Base-by-base conservation (phyloP, 208 protist genomes). In the Leishmania aethiopica region DNA sequence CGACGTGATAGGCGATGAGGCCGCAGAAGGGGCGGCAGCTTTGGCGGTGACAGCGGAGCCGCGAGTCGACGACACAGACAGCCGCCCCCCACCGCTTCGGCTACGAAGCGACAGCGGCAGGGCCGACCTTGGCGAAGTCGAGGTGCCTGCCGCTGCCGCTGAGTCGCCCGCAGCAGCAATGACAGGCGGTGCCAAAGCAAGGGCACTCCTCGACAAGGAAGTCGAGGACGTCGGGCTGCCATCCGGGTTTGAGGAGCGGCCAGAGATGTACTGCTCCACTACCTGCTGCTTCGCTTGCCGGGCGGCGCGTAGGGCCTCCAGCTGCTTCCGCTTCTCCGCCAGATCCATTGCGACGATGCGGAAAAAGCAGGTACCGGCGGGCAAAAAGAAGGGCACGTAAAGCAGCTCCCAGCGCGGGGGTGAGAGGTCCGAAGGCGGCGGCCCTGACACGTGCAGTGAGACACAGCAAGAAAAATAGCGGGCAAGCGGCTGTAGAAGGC, bases 261-360 rank as follows among this genome's bases (percentile, higher is more conserved):
- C 47, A 8, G 82, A 74, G 60, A 62, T 79, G 80, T 86, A 80
- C 81, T 91, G 86, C 15, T 88, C 85, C 3, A 93, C 87, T 2
- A 86, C 74, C 17, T 87, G 88, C 75, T 94, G 85, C 83, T 94
- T 93, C 47, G 86, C 86, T 62, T 91, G 82, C 49, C 92, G 90
- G 3, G 89, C 89, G 42, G 87, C 90, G 45, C 88, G 87, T 62
- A 94, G 71, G 59, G 85, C 89, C 81, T 93, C 89, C 0, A 96
- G 84, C 79, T 94, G 87, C 57, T 89, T 86, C 25, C 88, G 80
- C 79, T 94, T 94, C 78, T 93, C 90, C 17, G 89, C 84, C 22
- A 95, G 81, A 84, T 93, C 89, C 92, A 95, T 95, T 77, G 75
- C 17, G 32, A 47, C 19, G 67, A n/a, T 45, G 22, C 22, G 7